These are phyloP conservation scores for Haplographium delicatum DNA, from an alignment of 495 filamentous ascomycete genomes.

Conservation along the genomic window DNA sequence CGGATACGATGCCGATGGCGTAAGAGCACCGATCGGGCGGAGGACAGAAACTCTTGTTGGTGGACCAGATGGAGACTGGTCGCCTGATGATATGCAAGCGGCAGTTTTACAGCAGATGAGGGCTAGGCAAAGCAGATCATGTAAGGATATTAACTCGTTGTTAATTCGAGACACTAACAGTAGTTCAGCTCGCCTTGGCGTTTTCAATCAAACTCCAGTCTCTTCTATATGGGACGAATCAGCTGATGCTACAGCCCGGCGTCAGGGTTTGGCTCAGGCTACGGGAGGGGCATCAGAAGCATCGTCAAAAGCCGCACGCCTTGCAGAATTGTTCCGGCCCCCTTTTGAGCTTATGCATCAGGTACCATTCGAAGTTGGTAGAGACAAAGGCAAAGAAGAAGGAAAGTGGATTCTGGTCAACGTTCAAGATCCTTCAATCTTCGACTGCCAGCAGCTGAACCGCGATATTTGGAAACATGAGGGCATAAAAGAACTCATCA, in stretches of 20 bases:
- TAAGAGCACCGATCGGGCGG: slow-evolving; percentile 86
- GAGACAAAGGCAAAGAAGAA: slow-evolving; percentile 74
- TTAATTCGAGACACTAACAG: slow-evolving; percentile 2
- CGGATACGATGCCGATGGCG: slow-evolving; percentile 50
- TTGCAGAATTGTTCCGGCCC: slow-evolving; percentile 88
- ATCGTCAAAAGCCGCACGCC: slow-evolving; percentile 63
- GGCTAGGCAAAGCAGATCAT: slow-evolving; percentile 34
- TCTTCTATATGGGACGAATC: slow-evolving; percentile 70
- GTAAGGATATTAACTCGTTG: neutral
- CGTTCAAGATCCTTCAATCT: slow-evolving; percentile 85
- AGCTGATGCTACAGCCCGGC: slow-evolving; percentile 33
- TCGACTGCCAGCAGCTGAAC: slow-evolving; percentile 89
- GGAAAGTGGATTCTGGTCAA: slow-evolving; percentile 96
- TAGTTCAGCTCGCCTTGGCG: slow-evolving; percentile 45
- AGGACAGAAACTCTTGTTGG: slow-evolving; percentile 89
- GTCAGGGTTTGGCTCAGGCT: slow-evolving; percentile 52
- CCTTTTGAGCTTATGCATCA: slow-evolving; percentile 81
- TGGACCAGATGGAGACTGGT: slow-evolving; percentile 56
- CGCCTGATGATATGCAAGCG: slow-evolving; percentile 55
- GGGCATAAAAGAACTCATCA: slow-evolving; percentile 69
- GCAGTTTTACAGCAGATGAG: slow-evolving; percentile 63
- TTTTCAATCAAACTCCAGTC: slow-evolving; percentile 76
- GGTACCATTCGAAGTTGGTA: slow-evolving; percentile 70
- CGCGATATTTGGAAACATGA: slow-evolving; percentile 91
- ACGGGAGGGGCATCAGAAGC: slow-evolving; percentile 69